A percentile compares a stretch with the other conserved stretches of the same genome.
These are phyloP conservation scores for Neoscytalidium dimidiatum DNA, from an alignment of 2,329 filamentous ascomycete species.

Conservation along the genomic window DNA sequence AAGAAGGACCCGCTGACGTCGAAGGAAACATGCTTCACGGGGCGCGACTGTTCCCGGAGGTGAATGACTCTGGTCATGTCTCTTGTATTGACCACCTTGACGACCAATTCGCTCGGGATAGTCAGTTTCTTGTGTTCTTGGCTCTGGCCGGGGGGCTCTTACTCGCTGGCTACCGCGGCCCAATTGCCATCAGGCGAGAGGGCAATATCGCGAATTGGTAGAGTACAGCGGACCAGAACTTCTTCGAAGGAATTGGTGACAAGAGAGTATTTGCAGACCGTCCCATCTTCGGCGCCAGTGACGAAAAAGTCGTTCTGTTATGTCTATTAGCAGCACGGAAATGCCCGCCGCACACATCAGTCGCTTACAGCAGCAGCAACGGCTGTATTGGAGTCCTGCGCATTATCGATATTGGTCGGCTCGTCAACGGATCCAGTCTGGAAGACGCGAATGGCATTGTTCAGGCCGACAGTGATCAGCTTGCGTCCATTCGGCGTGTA, in stretches of 20 bases:
- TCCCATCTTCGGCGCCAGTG: constrained; percentile 89
- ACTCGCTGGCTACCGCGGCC: constrained; percentile 96
- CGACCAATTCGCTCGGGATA: constrained; percentile 68
- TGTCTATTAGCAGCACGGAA: neutral
- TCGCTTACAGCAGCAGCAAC: constrained; percentile 67
- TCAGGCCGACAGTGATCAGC: constrained; percentile 87
- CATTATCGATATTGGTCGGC: constrained; percentile 88
- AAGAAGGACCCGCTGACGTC: constrained; percentile 76
- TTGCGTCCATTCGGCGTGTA: constrained; percentile 88
- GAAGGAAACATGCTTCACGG: constrained; percentile 91
- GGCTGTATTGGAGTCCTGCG: constrained; percentile 80
- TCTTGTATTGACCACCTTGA: constrained; percentile 82
- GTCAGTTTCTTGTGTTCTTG: constrained; percentile 23
- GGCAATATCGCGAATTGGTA: constrained; percentile 83
- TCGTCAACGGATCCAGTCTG: constrained; percentile 90
- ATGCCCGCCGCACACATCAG: neutral
- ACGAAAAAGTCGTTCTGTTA: constrained; percentile 77
- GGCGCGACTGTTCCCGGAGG: constrained; percentile 78
- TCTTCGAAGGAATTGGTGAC: constrained; percentile 73
- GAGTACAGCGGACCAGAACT: constrained; percentile 78
- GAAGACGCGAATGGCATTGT: constrained; percentile 92
- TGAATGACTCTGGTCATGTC: constrained; percentile 77
- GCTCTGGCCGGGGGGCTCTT: constrained; percentile 31
- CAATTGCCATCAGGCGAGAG: constrained; percentile 80
- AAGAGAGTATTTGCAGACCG: constrained; percentile 91